phyloP scores from a whole-genome alignment of 129 eudicot species.

The Scalesia atractyloides region DNA sequence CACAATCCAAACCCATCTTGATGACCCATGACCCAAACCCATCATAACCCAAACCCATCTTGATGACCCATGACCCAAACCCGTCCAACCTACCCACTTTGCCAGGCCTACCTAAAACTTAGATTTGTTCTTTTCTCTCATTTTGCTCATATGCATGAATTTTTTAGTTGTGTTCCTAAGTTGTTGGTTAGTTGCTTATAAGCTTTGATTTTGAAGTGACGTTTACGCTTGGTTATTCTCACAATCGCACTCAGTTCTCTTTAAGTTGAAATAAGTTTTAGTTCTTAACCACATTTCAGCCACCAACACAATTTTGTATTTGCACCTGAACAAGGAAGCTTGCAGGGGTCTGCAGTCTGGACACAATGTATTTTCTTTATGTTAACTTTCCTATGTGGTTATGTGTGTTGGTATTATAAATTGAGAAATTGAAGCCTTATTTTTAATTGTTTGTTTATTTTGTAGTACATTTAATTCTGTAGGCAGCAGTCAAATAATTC shows the following conservation, averaged over 20 bases:
- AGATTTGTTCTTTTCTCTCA: neutral
- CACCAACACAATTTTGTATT: neutral
- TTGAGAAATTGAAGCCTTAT: neutral
- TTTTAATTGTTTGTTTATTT: neutral
- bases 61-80: no score
- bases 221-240: neutral
- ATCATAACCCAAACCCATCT: no score
- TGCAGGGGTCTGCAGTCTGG: neutral
- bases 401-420: neutral
- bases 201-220: neutral
- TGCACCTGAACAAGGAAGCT: no score
- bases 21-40: no score
- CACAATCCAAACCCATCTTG: no score
- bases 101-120: neutral
- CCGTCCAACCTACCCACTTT: no score
- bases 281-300: neutral
- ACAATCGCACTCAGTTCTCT: neutral
- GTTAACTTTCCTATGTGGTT: neutral
- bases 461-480: neutral
- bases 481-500: neutral
- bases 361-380: neutral
- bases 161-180: neutral
- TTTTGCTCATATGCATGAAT: neutral
- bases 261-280: neutral
- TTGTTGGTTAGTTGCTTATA: neutral